A percentile compares a stretch with the other conserved stretches of the same genome.
These are phyloP conservation scores for Apophysomyces trapeziformis DNA, from an alignment of 371 early-diverging fungal species.

Conservation along the genomic window DNA sequence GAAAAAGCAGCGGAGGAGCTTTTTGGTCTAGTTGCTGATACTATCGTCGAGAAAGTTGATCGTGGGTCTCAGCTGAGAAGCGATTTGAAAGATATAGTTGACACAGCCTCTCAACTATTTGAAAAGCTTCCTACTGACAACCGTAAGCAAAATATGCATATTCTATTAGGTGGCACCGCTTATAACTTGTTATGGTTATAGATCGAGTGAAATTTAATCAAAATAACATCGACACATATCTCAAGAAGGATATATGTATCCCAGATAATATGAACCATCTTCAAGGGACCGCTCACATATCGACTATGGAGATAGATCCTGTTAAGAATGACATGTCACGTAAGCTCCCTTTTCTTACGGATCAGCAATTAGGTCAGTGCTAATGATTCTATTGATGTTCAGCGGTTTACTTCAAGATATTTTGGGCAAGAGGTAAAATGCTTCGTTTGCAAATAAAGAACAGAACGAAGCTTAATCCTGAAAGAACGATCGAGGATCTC, in stretches of 20 bases:
- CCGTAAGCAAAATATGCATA: constrained; percentile 20
- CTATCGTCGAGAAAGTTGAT: constrained; percentile 42
- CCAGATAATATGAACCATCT: constrained; percentile 25
- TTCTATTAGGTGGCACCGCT: not conserved
- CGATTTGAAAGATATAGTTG: constrained; percentile 63
- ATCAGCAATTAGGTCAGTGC: not conserved
- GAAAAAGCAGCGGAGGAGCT: constrained; percentile 60
- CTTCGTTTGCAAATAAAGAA: constrained; percentile 60
- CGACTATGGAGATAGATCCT: constrained; percentile 17
- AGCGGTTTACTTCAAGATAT: constrained; percentile 55
- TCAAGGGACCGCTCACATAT: constrained; percentile 22
- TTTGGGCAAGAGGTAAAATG: constrained; percentile 68
- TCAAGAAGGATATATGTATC: constrained; percentile 40
- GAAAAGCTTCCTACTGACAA: constrained; percentile 56
- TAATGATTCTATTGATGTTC: not conserved
- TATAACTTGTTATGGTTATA: not conserved
- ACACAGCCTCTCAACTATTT: constrained; percentile 57
- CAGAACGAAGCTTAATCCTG: constrained; percentile 54
- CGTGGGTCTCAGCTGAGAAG: constrained; percentile 45
- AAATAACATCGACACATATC: constrained; percentile 37
- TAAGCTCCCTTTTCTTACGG: constrained; percentile 18
- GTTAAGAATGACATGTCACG: constrained; percentile 28
- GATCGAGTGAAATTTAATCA: constrained; percentile 32
- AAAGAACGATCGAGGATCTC: constrained; percentile 62
- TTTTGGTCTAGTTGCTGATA: constrained; percentile 50